phyloP scores from a whole-genome alignment of 306 rosid species.

The Sechiopsis laciniata region DNA sequence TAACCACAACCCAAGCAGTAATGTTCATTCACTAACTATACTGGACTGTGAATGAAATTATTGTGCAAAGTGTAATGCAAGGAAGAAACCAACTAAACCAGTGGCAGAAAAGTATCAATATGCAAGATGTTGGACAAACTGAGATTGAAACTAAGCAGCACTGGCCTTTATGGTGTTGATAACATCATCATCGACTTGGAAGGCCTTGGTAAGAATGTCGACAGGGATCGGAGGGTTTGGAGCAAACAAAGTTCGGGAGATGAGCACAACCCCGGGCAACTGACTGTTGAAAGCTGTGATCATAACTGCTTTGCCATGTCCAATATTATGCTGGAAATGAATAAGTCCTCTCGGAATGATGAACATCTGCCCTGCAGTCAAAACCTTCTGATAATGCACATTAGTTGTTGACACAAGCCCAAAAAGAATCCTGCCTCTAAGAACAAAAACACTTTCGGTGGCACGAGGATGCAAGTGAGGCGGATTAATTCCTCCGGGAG shows the following conservation, averaged over 20 bases:
- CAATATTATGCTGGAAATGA: constrained; percentile 36
- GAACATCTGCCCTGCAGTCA: constrained; percentile 38
- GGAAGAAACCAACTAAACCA: constrained; percentile 2
- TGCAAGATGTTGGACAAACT: not conserved
- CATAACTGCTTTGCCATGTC: constrained; percentile 28
- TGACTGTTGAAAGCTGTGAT: constrained; percentile 46
- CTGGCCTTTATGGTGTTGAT: constrained; percentile 33
- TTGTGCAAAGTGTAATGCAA: not conserved
- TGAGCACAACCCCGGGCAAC: constrained; percentile 28
- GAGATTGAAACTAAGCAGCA: constrained; percentile 23
- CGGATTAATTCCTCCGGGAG: constrained; percentile 34
- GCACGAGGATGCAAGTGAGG: constrained; percentile 44
- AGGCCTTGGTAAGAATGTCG: constrained; percentile 28
- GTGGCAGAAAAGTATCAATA: not conserved
- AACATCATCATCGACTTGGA: constrained; percentile 27
- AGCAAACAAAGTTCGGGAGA: constrained; percentile 27
- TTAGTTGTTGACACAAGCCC: constrained; percentile 38
- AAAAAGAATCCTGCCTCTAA: constrained; percentile 36
- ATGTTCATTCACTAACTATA: not conserved
- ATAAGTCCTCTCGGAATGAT: constrained; percentile 38
- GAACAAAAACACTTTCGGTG: constrained; percentile 23
- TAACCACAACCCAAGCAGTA: not conserved
- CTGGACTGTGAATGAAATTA: constrained; percentile 1
- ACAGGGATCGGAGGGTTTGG: constrained; percentile 27
- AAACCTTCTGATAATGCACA: constrained; percentile 32